Evolutionary conservation across 106 monocot genomes (phyloP).

Genomic region (Dioscorea dumetorum): DNA sequence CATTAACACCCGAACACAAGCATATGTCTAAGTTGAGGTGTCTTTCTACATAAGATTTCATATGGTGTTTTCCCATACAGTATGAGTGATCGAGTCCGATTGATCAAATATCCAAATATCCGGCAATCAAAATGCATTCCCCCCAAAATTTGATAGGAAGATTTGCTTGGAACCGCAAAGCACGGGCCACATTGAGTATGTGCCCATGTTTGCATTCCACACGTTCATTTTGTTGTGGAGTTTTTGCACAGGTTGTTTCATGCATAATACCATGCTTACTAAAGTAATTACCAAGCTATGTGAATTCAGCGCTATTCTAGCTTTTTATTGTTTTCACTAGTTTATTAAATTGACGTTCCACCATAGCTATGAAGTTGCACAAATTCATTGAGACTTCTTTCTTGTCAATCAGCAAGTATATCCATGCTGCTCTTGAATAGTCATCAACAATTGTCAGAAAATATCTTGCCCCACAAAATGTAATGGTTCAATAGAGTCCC

Average conservation of each 20-base stretch:
- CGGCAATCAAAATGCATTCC: neutral
- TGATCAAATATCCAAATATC: neutral
- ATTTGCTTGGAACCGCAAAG: neutral
- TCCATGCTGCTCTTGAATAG: too few relatives aligned
- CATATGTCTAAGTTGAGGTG: too few relatives aligned
- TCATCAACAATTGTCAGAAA: too few relatives aligned
- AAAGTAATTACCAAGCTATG: neutral
- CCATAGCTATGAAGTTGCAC: too few relatives aligned
- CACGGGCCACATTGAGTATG: slow-evolving; percentile 4
- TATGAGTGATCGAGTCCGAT: neutral
- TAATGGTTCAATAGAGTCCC: too few relatives aligned
- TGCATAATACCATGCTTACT: neutral
- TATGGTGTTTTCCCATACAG: neutral
- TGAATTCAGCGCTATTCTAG: too few relatives aligned
- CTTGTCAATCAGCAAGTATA: too few relatives aligned
- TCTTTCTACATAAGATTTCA: neutral
- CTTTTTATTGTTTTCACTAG: neutral
- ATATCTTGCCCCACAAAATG: too few relatives aligned
- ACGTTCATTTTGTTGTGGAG: slow-evolving; percentile 9
- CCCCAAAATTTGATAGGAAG: neutral
- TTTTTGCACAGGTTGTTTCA: neutral
- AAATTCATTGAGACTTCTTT: too few relatives aligned
- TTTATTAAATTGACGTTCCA: neutral
- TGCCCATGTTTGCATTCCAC: slow-evolving; percentile 7
- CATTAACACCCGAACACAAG: too few relatives aligned